Base-by-base conservation (phyloP, 139 green algal genomes). In the Desmodesmus armatus region DNA sequence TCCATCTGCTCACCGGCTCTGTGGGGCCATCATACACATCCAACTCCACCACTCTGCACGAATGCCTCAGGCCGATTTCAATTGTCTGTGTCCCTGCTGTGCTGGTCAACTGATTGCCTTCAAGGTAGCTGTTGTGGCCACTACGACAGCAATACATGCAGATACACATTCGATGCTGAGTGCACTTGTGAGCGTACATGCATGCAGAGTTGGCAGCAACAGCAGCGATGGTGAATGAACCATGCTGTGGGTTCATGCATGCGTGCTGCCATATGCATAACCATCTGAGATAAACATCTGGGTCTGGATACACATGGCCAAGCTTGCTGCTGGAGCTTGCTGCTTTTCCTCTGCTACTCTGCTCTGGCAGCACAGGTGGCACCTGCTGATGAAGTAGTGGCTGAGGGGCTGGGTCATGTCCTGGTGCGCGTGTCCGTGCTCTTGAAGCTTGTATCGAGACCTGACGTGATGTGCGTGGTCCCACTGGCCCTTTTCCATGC, bases 381-480 rank as follows among this genome's bases (percentile, higher is more conserved):
- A 84, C 78, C 60, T 76, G 44, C 40, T 67, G 41, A 84, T 84
- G 62, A 84, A 84, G 40, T 84, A 84, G 43, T 84, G 78, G 37
- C 62, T 77, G 2, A 84, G 62, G 6, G 78, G 78, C 62, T 67
- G 39, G 3, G 62, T 77, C 78, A 84, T 84, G 43, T 84, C 63
- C 44, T 84, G 78, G 23, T 29, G 31, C 35, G 78, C n/a, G n/a
- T n/a, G n/a, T n/a, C n/a, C n/a, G n/a, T n/a, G n/a, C n/a, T n/a
- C n/a, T n/a, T n/a, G n/a, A n/a, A n/a, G n/a, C n/a, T n/a, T n/a
- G n/a, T n/a, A n/a, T n/a, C n/a, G n/a, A n/a, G n/a, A n/a, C n/a
- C n/a, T n/a, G n/a, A n/a, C n/a, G n/a, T n/a, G n/a, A n/a, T n/a
- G n/a, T n/a, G n/a, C n/a, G n/a, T n/a, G n/a, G n/a, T n/a, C n/a